Base-by-base conservation (phyloP, 2,329 filamentous ascomycete species). In the Exophiala spinifera region DNA sequence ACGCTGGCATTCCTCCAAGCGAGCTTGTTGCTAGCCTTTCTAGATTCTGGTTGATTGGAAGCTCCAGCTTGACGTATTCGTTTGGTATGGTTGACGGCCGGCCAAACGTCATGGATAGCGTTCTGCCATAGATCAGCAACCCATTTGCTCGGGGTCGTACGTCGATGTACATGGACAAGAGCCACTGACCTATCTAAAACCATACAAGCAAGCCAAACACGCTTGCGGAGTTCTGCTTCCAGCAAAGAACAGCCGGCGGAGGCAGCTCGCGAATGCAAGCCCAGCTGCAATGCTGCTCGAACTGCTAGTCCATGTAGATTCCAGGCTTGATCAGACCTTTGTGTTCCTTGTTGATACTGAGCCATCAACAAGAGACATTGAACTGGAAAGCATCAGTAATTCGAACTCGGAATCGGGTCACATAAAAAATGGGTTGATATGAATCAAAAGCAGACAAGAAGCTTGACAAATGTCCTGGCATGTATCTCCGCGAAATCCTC, bases 341-440 rank as follows among this genome's bases (percentile, higher is more conserved):
- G 57, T 28, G 57, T 59, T 13, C 57, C 57, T 39, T 59, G 57
- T 10, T 50, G 57, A 34, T 56, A 59, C 25, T 59, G 57, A 39
- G 57, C 57, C 57, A 59, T 59, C 47, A 59, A 46, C 4, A 59
- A 51, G 28, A 59, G 46, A 39, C 52, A 59, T 53, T 59, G 56
- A 8, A 59, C 56, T 59, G 14, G 17, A 4, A 34, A 2, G 11
- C 3, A 21, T 43, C 36, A 49, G 42, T 46, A 15, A 54, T 46
- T 25, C 36, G 17, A 25, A 25, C 6, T n/a, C 2, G 10, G 7
- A n/a, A 20, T 25, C n/a, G n/a, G n/a, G n/a, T n/a, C n/a, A n/a
- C n/a, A n/a, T n/a, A n/a, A n/a, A n/a, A n/a, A n/a, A n/a, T n/a
- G n/a, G n/a, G n/a, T n/a, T n/a, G n/a, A n/a, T n/a, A n/a, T n/a